Evolutionary conservation across 2,329 filamentous ascomycete genomes (phyloP).

Genomic region (Pyrenochaeta sp.): DNA sequence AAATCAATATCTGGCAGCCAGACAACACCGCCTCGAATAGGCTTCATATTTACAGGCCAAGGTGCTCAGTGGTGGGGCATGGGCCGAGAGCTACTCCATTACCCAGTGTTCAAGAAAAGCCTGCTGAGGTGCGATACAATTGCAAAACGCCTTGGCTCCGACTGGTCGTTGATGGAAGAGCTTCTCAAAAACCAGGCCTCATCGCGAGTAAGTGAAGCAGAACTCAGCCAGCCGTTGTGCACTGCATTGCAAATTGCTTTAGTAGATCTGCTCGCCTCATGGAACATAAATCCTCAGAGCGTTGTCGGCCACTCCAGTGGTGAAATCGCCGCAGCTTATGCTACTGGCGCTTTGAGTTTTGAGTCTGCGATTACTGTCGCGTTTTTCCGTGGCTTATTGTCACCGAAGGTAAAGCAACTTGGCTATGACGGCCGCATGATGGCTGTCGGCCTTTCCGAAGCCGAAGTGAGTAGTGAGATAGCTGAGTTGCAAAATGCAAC

Average conservation of each 20-base stretch:
- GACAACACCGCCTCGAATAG: conserved; percentile 1
- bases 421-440: conserved; percentile 33
- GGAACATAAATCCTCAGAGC: conserved; percentile 19
- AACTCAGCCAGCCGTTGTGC: conserved; percentile 28
- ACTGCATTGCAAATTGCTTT: conserved; percentile 34
- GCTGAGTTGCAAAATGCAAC: conserved; percentile 14
- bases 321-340: conserved; percentile 38
- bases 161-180: conserved; percentile 21
- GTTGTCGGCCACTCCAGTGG: conserved; percentile 39
- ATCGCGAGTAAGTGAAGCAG: conserved; percentile 17
- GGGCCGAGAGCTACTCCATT: conserved; percentile 48
- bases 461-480: conserved; percentile 9
- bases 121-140: conserved; percentile 10
- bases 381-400: conserved; percentile 16
- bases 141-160: conserved; percentile 6
- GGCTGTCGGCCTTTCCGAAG: conserved; percentile 39
- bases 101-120: conserved; percentile 16
- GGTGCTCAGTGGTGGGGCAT: conserved; percentile 55
- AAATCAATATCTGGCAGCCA: not conserved
- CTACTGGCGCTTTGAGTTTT: conserved; percentile 14
- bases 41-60: conserved; percentile 54
- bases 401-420: conserved; percentile 10
- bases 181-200: conserved; percentile 7
- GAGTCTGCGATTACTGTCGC: conserved; percentile 20
- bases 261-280: conserved; percentile 23